Evolutionary conservation across 176 grass and related monocot species (phyloP).

Genomic region (Musa acuminata): DNA sequence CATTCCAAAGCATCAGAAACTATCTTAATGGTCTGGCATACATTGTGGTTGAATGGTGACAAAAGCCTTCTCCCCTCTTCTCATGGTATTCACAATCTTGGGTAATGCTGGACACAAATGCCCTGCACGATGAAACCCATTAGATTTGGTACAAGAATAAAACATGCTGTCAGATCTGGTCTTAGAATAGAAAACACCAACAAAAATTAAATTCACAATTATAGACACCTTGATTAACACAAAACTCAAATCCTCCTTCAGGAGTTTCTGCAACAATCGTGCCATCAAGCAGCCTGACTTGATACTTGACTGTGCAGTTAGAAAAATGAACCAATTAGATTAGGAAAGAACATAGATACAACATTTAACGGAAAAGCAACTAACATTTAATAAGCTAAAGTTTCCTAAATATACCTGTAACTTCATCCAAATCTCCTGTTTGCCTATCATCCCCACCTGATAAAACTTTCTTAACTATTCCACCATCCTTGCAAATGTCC

Average conservation of each 20-base stretch:
- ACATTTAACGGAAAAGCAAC: not conserved
- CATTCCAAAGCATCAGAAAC: not conserved
- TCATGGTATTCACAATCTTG: constrained; percentile 5
- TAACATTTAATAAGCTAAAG: not conserved
- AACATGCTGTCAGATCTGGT: not conserved
- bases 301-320: constrained; percentile 28
- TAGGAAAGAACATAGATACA: not conserved
- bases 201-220: not conserved
- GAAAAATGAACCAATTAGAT: not conserved
- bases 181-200: not conserved
- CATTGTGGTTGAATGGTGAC: not conserved
- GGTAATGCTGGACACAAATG: not conserved
- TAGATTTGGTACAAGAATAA: not conserved
- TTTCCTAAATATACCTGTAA: constrained; percentile 11
- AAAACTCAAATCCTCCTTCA: constrained; percentile 30
- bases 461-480: constrained; percentile 32
- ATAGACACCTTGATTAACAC: constrained; percentile 27
- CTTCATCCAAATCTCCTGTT: constrained; percentile 36
- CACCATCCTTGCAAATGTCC: constrained; percentile 28
- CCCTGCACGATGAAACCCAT: not conserved
- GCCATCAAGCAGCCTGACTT: constrained; percentile 26
- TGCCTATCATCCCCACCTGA: constrained; percentile 19
- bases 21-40: not conserved
- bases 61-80: constrained; percentile 3
- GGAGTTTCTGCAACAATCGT: constrained; percentile 30